A percentile compares a stretch with the other conserved stretches of the same genome.
Evolutionary conservation across 352 stramenopile genomes (phyloP).

Genomic region (Globisporangium canariense): DNA sequence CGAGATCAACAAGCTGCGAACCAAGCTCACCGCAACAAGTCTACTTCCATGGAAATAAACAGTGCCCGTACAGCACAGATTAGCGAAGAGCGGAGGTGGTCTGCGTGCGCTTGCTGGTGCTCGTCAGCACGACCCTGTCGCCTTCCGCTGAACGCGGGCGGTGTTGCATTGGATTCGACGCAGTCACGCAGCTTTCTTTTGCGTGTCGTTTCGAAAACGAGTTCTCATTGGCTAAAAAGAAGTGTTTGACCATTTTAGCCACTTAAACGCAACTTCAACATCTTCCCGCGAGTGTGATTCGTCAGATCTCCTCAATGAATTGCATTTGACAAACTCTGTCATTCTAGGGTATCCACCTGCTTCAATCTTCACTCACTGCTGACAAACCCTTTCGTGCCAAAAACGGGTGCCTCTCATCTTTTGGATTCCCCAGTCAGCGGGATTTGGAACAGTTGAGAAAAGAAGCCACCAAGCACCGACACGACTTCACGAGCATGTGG

Average conservation of each 20-base stretch:
- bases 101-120: too few species aligned
- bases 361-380: background rate
- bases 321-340: background rate
- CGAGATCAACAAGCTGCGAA: too few species aligned
- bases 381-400: background rate
- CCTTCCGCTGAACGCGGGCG: too few species aligned
- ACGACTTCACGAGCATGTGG: constrained; percentile 2
- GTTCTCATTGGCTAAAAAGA: background rate
- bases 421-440: background rate
- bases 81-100: too few species aligned
- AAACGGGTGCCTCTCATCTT: background rate
- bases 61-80: too few species aligned
- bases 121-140: too few species aligned
- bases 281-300: background rate
- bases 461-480: background rate
- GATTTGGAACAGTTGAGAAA: constrained; percentile 1
- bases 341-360: too few species aligned
- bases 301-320: background rate
- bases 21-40: too few species aligned
- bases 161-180: too few species aligned
- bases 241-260: background rate
- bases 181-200: too few species aligned
- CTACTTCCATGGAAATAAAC: too few species aligned
- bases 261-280: constrained; percentile 7
- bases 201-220: background rate